Conservation (phyloP, 2,329 filamentous ascomycete genomes). For the Epichloe hybrida region DNA sequence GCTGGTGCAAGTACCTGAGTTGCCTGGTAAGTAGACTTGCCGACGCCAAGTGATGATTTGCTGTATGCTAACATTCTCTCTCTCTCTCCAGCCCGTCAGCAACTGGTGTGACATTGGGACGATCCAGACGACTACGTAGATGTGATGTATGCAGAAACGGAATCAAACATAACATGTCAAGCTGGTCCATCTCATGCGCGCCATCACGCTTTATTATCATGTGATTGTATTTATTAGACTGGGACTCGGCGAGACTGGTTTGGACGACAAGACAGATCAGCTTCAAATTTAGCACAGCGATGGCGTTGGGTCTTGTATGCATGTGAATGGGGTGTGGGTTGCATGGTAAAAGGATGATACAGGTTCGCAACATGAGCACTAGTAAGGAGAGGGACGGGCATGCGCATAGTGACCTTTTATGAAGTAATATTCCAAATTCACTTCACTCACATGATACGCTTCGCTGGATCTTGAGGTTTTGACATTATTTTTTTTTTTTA, state of each 20-base stretch:
- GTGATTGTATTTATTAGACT: not conserved
- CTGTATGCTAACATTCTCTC: constrained; percentile 1
- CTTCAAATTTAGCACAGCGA: constrained; percentile 18
- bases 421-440: too few relatives aligned
- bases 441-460: too few relatives aligned
- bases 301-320: constrained; percentile 15
- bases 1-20: constrained; percentile 91
- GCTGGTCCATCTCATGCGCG: not conserved
- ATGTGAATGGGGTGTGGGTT: not conserved
- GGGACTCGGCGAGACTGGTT: constrained; percentile 2
- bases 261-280: constrained; percentile 5
- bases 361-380: not conserved
- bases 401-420: not conserved
- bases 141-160: not conserved
- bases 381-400: not conserved
- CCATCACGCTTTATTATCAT: not conserved
- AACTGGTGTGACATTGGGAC: constrained; percentile 50
- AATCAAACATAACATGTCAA: not conserved
- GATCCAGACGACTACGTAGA: constrained; percentile 11
- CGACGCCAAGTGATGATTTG: not conserved
- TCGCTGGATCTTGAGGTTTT: too few relatives aligned
- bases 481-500: too few relatives aligned
- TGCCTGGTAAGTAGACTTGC: constrained; percentile 59
- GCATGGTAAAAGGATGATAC: not conserved
- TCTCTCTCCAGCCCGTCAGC: constrained; percentile 40